These are phyloP conservation scores for Sphagnum tenellum DNA, from an alignment of 225 moss, liverwort and hornwort genomes.

Conservation along the genomic window DNA sequence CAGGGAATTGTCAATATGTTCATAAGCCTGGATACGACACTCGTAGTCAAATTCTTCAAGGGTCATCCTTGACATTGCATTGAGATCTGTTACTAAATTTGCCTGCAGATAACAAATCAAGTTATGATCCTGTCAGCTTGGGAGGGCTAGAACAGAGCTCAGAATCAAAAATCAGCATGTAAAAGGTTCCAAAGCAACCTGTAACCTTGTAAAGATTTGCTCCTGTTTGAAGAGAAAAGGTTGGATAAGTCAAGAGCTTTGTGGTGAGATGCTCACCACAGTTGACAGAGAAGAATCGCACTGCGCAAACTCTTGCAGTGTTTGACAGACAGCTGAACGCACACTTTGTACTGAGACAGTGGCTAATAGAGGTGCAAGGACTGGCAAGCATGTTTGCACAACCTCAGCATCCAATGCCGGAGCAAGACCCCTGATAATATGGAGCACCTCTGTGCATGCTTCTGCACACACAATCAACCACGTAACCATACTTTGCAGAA, in stretches of 20 bases:
- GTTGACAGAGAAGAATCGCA: constrained; percentile 41
- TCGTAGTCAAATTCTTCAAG: constrained; percentile 77
- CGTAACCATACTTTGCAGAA: no score
- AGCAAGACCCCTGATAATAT: constrained; percentile 66
- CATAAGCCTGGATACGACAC: constrained; percentile 78
- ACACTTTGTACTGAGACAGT: constrained; percentile 36
- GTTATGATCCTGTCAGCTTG: neutral
- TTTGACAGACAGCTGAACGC: constrained; percentile 53
- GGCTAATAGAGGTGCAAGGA: constrained; percentile 62
- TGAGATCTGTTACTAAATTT: constrained; percentile 58
- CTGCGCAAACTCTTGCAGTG: constrained; percentile 49
- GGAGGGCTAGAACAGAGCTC: neutral
- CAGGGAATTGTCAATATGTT: constrained; percentile 34
- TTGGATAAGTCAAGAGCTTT: no score
- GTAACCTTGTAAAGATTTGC: no score
- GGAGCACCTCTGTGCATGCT: constrained; percentile 64
- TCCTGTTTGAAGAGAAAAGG: no score
- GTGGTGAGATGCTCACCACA: constrained; percentile 26
- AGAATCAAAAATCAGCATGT: no score
- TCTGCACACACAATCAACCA: constrained; percentile 22
- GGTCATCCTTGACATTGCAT: constrained; percentile 64
- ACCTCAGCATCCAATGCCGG: constrained; percentile 39
- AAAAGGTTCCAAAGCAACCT: no score
- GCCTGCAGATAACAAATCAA: constrained; percentile 31
- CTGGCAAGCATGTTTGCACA: constrained; percentile 58